Base-by-base conservation (phyloP, 257 asterid species). In the Catharanthus roseus region DNA sequence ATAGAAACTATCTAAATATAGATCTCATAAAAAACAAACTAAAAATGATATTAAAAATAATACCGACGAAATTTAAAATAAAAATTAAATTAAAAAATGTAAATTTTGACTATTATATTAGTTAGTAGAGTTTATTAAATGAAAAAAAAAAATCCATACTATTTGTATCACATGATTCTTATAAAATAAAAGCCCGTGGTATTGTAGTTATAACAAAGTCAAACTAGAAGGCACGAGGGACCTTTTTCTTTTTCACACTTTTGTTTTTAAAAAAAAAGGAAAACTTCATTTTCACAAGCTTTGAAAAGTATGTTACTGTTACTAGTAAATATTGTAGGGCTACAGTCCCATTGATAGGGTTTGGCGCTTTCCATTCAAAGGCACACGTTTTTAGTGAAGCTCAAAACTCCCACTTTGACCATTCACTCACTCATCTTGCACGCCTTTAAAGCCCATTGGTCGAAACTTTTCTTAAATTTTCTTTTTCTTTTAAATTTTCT, bases 361-460 rank as follows among this genome's bases (percentile, higher is more conserved):
- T 11, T 23, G 60, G 21, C 70, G 24, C 29, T 68, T 18, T 49
- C 55, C 7, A 16, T 49, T 7, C 9, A 31, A 68, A 47, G 21
- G 13, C n/a, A 24, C 60, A 68, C 72, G 72, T 68, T 68, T 67
- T 44, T 42, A 12, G 2, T 47, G 19, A 49, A 21, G 49, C 49
- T 19, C 18, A 15, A n/a, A 26, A 33, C 45, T 33, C 45, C 1
- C n/a, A 34, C 24, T 49, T 18, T 18, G 55, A 49, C 55, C n/a
- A 2, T 38, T 64, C 33, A 21, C 33, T 63, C 42, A 38, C n/a
- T 38, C 3, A 38, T 38, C 42, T n/a, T n/a, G 8, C 49, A 44
- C 49, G 29, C 13, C 19, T 36, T 63, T 6, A 19, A 63, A 63
- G 51, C 33, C 26, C 21, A 39, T 13, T 3, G 68, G 68, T 64